Evolutionary conservation across 257 asterid genomes (phyloP).

Genomic region (Solanum megistacrolobum): DNA sequence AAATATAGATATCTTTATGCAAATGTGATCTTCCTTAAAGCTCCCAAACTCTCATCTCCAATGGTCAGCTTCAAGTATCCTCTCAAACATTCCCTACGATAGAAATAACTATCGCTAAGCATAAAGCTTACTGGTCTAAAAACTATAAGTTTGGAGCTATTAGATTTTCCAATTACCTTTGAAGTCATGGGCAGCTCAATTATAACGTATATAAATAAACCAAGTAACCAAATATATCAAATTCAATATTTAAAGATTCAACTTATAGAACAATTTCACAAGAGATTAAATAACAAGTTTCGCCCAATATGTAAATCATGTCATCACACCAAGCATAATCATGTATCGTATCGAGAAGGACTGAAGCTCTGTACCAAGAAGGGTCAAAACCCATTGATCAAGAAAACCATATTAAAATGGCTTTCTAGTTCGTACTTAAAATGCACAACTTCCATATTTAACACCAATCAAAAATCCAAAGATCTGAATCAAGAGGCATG

Average conservation of each 20-base stretch:
- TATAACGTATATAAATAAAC: too few relatives aligned
- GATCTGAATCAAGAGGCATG: background rate
- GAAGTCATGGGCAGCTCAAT: background rate
- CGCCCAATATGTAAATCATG: background rate
- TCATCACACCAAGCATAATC: background rate
- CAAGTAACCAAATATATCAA: background rate
- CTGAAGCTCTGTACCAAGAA: background rate
- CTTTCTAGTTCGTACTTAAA: background rate
- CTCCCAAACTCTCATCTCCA: background rate
- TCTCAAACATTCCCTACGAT: background rate
- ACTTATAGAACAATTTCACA: background rate
- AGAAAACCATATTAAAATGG: background rate
- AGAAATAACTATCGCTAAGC: background rate
- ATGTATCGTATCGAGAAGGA: background rate
- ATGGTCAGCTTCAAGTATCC: background rate
- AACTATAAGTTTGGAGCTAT: background rate
- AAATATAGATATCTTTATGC: background rate
- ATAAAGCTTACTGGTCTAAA: background rate
- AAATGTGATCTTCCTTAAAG: background rate
- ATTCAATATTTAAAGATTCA: background rate
- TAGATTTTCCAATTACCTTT: too few relatives aligned
- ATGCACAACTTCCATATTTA: background rate
- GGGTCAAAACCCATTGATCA: background rate
- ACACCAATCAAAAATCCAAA: background rate
- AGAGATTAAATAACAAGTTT: background rate